Base-by-base conservation (phyloP, 371 early-diverging fungal genomes). In the Chytridiales sp. region DNA sequence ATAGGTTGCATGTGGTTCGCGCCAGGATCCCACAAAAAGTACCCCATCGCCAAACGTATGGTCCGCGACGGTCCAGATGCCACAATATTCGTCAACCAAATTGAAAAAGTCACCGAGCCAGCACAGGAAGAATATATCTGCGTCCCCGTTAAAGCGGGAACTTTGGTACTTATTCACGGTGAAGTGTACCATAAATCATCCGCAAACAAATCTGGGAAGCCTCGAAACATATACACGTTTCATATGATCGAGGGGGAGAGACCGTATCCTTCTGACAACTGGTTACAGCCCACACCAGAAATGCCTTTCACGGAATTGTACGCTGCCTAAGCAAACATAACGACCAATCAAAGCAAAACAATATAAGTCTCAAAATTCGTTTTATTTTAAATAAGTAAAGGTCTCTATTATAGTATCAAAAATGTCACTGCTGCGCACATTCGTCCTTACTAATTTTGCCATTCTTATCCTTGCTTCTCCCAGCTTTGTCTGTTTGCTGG, bases 221-320 rank as follows among this genome's bases (percentile, higher is more conserved):
- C 88, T 17, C 84, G 97, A 6, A 91, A 82, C 69, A 91, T 92
- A 39, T 96, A 96, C 72, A 95, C 97, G 0, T 96, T 95, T 77
- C 97, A 96, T 64, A 77, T 85, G 35, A 88, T 95, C 62, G 97
- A 96, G 43, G 92, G 92, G 1, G 60, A 74, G 4, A 43, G 62
- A 1, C 24, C 41, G 26, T 78, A 78, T 52, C 69, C 74, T n/a
- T 31, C 24, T 2, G 69, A 74, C 52, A 78, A 78, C 58, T 78
- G 79, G 79, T 52, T 77, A 24, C 69, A 64, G 35, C 67, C 73
- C 9, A 68, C 73, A 13, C 30, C 60, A 6, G 64, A 57, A 30
- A 66, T 51, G 61, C 74, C 77, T 4, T 74, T 76, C 52, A 70
- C 68, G 34, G 68, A 64, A 41, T 40, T 72, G 47, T 66, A 56